phyloP scores from a whole-genome alignment of 495 filamentous ascomycete genomes.

The Polyplosphaeria fusca region DNA sequence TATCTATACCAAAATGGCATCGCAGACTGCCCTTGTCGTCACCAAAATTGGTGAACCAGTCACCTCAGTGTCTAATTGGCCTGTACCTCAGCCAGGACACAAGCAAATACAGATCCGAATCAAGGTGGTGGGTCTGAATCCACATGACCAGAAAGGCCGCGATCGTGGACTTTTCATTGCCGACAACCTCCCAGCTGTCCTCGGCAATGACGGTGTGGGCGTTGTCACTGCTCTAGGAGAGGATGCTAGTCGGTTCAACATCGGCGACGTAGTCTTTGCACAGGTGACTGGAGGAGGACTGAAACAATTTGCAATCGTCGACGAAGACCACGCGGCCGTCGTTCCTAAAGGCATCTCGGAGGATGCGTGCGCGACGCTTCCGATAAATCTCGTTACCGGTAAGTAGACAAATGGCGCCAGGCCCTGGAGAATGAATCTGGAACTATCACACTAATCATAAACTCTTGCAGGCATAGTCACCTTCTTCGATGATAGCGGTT shows the following conservation, averaged over 20 bases:
- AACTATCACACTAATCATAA: too few relatives aligned
- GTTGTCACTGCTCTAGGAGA: slow-evolving; percentile 34
- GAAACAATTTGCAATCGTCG: slow-evolving; percentile 38
- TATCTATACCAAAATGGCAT: slow-evolving; percentile 9
- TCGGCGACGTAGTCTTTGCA: slow-evolving; percentile 30
- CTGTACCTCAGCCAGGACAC: slow-evolving; percentile 31
- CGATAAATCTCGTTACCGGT: slow-evolving; percentile 33
- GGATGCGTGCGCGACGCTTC: slow-evolving; percentile 37
- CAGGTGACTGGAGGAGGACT: slow-evolving; percentile 16
- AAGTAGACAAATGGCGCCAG: too few relatives aligned
- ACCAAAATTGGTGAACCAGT: slow-evolving; percentile 9
- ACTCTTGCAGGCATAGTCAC: too few relatives aligned
- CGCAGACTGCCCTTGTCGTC: slow-evolving; percentile 23
- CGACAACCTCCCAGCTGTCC: slow-evolving; percentile 28
- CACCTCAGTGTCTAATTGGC: slow-evolving; percentile 1
- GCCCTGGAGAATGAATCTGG: too few relatives aligned
- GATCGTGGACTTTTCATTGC: slow-evolving; percentile 36
- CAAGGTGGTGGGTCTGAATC: slow-evolving; percentile 37
- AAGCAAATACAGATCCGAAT: slow-evolving; percentile 36
- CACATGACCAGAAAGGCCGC: slow-evolving; percentile 35
- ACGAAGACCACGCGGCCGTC: slow-evolving; percentile 21
- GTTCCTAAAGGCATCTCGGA: slow-evolving; percentile 34
- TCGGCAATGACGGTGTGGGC: slow-evolving; percentile 36
- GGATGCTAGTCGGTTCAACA: slow-evolving; percentile 21
- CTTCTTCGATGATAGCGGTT: slow-evolving; percentile 31